Percentiles rank a stretch among this genome's conserved stretches.
These are phyloP conservation scores for Peronospora destructor DNA, from an alignment of 352 stramenopile genomes.

Conservation along the genomic window DNA sequence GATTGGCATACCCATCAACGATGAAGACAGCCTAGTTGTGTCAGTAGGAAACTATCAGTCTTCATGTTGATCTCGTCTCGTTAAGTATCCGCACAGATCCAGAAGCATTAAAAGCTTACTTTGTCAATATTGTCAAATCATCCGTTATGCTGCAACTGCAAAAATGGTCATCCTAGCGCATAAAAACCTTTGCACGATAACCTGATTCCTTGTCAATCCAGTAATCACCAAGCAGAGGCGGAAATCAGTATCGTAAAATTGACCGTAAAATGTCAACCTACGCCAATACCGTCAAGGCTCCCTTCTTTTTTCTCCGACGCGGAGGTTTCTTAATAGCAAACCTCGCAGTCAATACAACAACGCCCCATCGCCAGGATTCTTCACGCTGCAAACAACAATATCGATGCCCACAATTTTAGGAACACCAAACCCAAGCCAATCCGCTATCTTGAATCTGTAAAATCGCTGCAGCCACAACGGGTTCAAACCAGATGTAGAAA, in stretches of 20 bases:
- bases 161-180: conserved; percentile 47
- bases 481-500: not conserved
- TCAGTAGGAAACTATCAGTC: conserved; percentile 15
- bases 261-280: conserved; percentile 11
- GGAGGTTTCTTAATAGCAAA: conserved; percentile 1
- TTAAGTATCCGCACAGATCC: conserved; percentile 6
- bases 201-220: conserved; percentile 14
- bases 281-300: conserved; percentile 2
- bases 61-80: conserved; percentile 14
- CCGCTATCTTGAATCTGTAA: not conserved
- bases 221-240: conserved; percentile 5
- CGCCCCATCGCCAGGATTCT: conserved; percentile 5
- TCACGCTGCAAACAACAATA: conserved; percentile 18
- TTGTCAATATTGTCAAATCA: conserved; percentile 3
- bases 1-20: conserved; percentile 12
- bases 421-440: conserved; percentile 1
- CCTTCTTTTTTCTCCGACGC: conserved; percentile 4
- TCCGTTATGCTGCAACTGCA: conserved; percentile 5
- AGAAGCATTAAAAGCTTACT: conserved; percentile 5
- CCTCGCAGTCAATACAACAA: not conserved
- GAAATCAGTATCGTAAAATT: conserved; percentile 38
- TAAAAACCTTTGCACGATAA: conserved; percentile 53
- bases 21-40: too few species aligned
- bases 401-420: conserved; percentile 4
- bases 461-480: conserved; percentile 4